Percentiles rank a stretch among this genome's conserved stretches.
Evolutionary conservation across 106 monocot species (phyloP).

Genomic region (Cymbidium sinense): DNA sequence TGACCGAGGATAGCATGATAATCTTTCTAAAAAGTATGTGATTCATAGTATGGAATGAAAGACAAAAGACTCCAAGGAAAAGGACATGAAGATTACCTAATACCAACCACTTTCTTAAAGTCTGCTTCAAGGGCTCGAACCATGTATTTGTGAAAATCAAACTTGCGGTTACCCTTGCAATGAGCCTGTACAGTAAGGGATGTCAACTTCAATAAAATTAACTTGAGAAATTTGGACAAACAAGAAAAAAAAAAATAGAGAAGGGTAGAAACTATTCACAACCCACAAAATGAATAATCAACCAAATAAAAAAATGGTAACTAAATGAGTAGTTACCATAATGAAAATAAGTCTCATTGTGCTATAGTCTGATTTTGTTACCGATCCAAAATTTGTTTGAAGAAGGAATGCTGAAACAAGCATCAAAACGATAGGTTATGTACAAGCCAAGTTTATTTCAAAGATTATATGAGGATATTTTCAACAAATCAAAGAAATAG

Average conservation of each 20-base stretch:
- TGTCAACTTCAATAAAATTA: background rate
- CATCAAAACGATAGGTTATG: background rate
- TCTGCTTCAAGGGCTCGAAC: conserved; percentile 56
- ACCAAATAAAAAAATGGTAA: background rate
- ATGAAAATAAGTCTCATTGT: conserved; percentile 82
- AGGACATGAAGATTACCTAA: conserved; percentile 27
- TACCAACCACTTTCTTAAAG: conserved; percentile 67
- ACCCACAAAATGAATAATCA: background rate
- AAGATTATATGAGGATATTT: background rate
- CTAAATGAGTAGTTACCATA: conserved; percentile 35
- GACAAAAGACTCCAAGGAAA: background rate
- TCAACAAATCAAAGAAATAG: background rate
- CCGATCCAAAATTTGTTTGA: conserved; percentile 89
- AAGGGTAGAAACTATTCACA: background rate
- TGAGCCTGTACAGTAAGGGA: conserved; percentile 26
- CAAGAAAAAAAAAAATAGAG: background rate
- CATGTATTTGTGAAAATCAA: conserved; percentile 68
- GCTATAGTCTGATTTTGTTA: conserved; percentile 68
- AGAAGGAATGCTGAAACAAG: conserved; percentile 71
- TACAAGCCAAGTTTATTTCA: background rate
- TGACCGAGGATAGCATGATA: background rate
- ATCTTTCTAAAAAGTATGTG: background rate
- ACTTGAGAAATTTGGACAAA: background rate
- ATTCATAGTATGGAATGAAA: background rate
- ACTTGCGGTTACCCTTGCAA: conserved; percentile 43